Evolutionary conservation across 768 basidiomycete species (phyloP).

Genomic region (Pleurotus eryngii): DNA sequence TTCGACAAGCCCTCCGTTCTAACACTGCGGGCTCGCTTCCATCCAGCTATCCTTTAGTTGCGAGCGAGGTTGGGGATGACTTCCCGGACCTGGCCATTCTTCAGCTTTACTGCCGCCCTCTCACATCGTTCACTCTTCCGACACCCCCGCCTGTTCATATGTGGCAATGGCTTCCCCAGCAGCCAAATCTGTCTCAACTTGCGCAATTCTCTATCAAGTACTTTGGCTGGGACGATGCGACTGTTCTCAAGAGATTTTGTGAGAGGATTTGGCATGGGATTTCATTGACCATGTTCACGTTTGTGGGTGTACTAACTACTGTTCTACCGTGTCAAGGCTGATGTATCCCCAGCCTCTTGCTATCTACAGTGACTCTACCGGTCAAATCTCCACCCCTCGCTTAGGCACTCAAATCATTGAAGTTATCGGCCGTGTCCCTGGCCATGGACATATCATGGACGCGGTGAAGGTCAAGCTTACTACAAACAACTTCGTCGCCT

Average conservation of each 20-base stretch:
- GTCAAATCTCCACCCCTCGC: neutral
- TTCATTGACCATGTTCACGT: neutral
- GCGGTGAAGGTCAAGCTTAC: neutral
- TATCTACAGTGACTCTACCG: neutral
- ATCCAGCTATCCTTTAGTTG: slow-evolving; percentile 21
- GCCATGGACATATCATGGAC: no score
- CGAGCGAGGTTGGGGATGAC: slow-evolving; percentile 19
- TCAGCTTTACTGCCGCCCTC: slow-evolving; percentile 34
- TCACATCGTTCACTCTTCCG: slow-evolving; percentile 9
- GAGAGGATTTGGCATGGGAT: neutral
- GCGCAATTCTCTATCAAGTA: neutral
- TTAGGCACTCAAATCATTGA: neutral
- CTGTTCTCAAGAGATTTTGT: neutral
- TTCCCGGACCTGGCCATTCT: slow-evolving; percentile 35
- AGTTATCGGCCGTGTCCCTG: neutral
- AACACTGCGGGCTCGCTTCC: slow-evolving; percentile 18
- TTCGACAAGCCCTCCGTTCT: slow-evolving; percentile 2
- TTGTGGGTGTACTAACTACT: neutral
- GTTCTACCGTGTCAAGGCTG: neutral
- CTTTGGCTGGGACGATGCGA: neutral
- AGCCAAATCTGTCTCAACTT: neutral
- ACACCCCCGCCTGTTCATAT: neutral
- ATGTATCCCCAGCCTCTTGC: neutral
- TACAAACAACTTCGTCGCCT: neutral
- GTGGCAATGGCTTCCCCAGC: neutral